Conservation (phyloP, 352 stramenopile genomes). For the Phytophthora pistaciae region DNA sequence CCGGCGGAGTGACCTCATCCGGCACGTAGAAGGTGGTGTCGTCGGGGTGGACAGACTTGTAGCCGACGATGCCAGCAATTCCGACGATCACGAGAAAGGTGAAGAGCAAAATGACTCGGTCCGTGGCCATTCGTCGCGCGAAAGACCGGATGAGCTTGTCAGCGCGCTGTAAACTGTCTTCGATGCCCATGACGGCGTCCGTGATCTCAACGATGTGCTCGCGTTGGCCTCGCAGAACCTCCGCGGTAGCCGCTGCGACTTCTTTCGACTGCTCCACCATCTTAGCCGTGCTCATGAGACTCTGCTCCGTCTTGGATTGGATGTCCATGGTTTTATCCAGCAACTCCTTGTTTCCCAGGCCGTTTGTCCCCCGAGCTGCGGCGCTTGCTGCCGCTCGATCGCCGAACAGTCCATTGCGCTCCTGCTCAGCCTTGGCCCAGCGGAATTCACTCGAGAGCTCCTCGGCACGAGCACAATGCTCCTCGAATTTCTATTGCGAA, state of each 20-base stretch:
- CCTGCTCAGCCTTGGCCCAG: conserved; percentile 83
- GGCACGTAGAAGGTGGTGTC: conserved; percentile 87
- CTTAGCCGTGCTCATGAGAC: conserved; percentile 84
- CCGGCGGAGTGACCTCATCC: conserved; percentile 84
- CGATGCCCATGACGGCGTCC: conserved; percentile 89
- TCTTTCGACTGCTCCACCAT: conserved; percentile 90
- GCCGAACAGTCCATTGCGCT: conserved; percentile 81
- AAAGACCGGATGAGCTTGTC: conserved; percentile 88
- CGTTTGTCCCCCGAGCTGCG: conserved; percentile 29
- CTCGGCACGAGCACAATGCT: conserved; percentile 80
- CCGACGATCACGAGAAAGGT: conserved; percentile 82
- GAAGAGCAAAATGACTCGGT: conserved; percentile 84
- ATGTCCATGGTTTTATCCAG: conserved; percentile 81
- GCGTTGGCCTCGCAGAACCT: conserved; percentile 80
- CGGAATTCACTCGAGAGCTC: conserved; percentile 84
- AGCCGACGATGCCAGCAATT: conserved; percentile 86
- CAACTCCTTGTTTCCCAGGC: conserved; percentile 72
- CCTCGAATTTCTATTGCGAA: conserved; percentile 80
- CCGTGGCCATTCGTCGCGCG: conserved; percentile 82
- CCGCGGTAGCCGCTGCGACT: conserved; percentile 79
- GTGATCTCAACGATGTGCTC: conserved; percentile 91
- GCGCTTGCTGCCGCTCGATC: conserved; percentile 47
- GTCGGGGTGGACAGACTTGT: conserved; percentile 81
- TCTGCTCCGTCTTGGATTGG: conserved; percentile 88
- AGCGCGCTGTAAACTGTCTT: conserved; percentile 79